Conservation (phyloP, 2,329 filamentous ascomycete genomes). For the Biscogniauxia marginata region DNA sequence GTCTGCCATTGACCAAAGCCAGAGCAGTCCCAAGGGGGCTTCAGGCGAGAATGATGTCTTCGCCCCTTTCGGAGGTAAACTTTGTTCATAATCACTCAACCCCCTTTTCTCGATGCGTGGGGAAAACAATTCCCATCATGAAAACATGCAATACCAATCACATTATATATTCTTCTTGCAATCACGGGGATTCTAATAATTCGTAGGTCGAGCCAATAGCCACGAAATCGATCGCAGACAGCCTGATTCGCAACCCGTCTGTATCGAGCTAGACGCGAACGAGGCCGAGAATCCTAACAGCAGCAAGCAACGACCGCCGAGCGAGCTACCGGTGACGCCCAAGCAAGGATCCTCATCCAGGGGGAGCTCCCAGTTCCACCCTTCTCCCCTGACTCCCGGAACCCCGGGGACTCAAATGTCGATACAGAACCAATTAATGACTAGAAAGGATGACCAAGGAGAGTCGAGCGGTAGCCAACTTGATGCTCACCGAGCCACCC, state of each 20-base stretch:
- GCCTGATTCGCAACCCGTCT: constrained; percentile 10
- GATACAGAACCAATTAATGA: constrained; percentile 9
- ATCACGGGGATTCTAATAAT: neutral
- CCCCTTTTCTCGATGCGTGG: neutral
- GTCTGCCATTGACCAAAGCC: constrained; percentile 5
- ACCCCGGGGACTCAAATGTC: constrained; percentile 13
- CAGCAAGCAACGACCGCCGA: neutral
- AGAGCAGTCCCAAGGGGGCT: constrained; percentile 8
- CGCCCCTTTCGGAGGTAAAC: constrained; percentile 46
- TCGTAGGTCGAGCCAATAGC: constrained; percentile 4
- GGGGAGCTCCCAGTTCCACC: constrained; percentile 9
- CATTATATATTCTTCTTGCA: neutral
- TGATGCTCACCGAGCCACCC: constrained; percentile 19
- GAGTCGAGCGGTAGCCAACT: constrained; percentile 1
- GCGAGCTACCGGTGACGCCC: neutral
- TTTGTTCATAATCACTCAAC: neutral
- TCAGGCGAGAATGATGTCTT: constrained; percentile 37
- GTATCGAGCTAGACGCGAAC: constrained; percentile 22
- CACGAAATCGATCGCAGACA: constrained; percentile 1
- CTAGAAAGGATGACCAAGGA: neutral
- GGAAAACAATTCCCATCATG: neutral
- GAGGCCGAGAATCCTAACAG: constrained; percentile 3
- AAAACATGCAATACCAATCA: neutral
- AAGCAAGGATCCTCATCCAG: neutral
- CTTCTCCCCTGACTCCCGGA: constrained; percentile 19